Evolutionary conservation across 768 basidiomycete species (phyloP), one percentile per base, ranked within the genome.

Genomic region (Mycena maculata): DNA sequence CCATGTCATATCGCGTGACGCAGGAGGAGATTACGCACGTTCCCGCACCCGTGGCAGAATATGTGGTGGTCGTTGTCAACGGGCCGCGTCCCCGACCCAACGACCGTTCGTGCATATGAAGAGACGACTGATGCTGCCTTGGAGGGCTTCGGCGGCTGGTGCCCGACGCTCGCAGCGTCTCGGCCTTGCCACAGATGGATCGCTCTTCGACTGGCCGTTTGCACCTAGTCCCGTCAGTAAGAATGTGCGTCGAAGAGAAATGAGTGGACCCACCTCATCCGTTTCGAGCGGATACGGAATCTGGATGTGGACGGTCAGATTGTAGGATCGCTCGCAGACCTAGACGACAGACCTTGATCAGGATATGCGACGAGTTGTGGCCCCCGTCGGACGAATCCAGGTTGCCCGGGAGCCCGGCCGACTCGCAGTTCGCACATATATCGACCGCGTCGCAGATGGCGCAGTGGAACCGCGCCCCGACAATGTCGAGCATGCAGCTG

Each of bases 391-490:
- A 83, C 0, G 91, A 89, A 65, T 94, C 90, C 12, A 94, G 78
- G 64, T 93, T 94, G 8, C 93, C 93, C 3, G 94, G 93, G 36
- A 95, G 83, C 30, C 94, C 94, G 28, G 91, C 93, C 13, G 92
- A 90, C 76, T 95, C 94, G 75, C 94, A 95, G 70, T 94, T 93
- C 20, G 91, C 86, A 71, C 94, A 95, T 36, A 95, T 94, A 72
- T 95, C 93, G 42, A 94, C 85, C 10, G 89, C 87, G 42, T 91
- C 88, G 75, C 96, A 98, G 23, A 94, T 89, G 12, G 93, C 93
- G 73, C 96, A 98, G 73, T 95, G 96, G 78, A 95, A 98, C 5
- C 94, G 87, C 18, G 95, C 94, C 20, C 96, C 96, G 27, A 96
- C 86, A 68, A 98, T 96, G 70, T 95, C 94, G 70, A 91, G 89